Evolutionary conservation across 148 eudicot genomes (phyloP), one percentile per base, ranked within the genome.

Genomic region (Mesembryanthemum crystallinum): DNA sequence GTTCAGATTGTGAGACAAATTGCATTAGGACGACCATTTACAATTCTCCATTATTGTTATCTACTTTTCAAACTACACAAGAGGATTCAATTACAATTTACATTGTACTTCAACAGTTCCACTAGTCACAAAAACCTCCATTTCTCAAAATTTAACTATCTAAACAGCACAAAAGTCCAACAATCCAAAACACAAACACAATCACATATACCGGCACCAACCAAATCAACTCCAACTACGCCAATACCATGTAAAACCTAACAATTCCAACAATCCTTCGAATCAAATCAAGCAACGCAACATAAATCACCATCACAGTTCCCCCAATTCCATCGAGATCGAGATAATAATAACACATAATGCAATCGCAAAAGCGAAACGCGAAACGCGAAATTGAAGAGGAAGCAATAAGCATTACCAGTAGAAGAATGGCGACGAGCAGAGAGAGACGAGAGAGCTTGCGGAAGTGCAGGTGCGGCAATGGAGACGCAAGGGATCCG

Each of bases 351-450:
- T 57, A 3, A 32, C 21, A 58, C 35, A 47, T 21, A 54, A 64
- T 13, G 24, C 20, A 32, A n/a, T 12, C 12, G 10, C 10, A 76
- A 23, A 51, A 49, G 8, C 15, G n/a, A 17, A 35, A 23, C 14
- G 61, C 24, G 47, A 71, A 25, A 52, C 1, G 60, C 32, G 13
- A 25, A 79, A 59, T 73, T 45, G 33, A 47, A 45, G 49, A 18
- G 51, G 20, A 67, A 28, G 24, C n/a, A 9, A 69, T 76, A 52
- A 18, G 75, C n/a, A 9, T 74, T 76, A 80, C 82, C 67, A 75
- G 35, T n/a, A 75, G 55, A 58, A 80, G 79, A 71, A 55, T 10
- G 61, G 70, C 52, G 55, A 71, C 17, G 51, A 80, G 37, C 67
- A 75, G 23, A 42, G 75, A 75, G n/a, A 80, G 60, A 64, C 21